phyloP scores from a whole-genome alignment of 192 early-diverging fungal genomes.

The Phycomyces blakesleeanus region DNA sequence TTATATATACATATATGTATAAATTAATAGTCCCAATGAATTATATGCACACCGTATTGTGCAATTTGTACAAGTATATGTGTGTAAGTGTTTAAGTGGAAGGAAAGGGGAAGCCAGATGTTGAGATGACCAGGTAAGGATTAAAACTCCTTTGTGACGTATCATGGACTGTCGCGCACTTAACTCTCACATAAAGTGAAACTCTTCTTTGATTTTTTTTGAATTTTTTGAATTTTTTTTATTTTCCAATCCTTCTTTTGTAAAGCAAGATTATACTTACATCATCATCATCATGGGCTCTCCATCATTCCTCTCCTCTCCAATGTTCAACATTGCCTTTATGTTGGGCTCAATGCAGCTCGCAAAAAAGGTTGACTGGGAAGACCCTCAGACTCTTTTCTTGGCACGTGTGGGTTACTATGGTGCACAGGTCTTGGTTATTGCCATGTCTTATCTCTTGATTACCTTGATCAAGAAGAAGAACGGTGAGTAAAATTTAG shows the following conservation, averaged over 20 bases:
- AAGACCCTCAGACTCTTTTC: conserved; percentile 56
- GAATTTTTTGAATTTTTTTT: conserved; percentile 3
- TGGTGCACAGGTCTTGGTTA: conserved; percentile 52
- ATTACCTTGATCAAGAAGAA: conserved; percentile 52
- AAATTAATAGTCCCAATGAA: no score
- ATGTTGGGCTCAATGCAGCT: conserved; percentile 68
- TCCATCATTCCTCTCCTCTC: conserved; percentile 24
- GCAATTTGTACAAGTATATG: no score
- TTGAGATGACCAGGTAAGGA: no score
- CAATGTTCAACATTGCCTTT: conserved; percentile 54
- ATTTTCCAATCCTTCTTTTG: conserved; percentile 4
- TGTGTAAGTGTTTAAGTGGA: no score
- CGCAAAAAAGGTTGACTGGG: conserved; percentile 65
- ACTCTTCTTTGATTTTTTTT: no score
- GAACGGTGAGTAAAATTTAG: conserved; percentile 59
- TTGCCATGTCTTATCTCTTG: conserved; percentile 41
- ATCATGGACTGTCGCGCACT: no score
- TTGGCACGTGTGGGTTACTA: conserved; percentile 60
- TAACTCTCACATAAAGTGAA: no score
- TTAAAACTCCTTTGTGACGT: no score
- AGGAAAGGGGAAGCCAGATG: no score
- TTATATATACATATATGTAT: no score
- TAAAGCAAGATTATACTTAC: neutral
- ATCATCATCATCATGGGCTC: conserved; percentile 34
- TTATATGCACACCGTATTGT: no score